A percentile compares a stretch with the other conserved stretches of the same genome.
Evolutionary conservation across 257 asterid species (phyloP).

Genomic region (Lavandula angustifolia): DNA sequence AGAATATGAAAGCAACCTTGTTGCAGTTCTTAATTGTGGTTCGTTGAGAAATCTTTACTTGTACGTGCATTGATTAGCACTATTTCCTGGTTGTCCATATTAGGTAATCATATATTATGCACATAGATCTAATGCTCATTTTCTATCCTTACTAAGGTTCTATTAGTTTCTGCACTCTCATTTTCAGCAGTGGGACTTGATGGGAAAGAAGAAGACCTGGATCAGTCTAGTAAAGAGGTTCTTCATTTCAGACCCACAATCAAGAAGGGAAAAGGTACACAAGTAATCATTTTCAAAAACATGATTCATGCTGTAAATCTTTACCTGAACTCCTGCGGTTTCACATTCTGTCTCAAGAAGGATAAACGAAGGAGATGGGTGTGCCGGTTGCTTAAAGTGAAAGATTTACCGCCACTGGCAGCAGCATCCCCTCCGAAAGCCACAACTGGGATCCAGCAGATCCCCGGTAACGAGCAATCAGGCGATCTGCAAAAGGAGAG

Average conservation of each 20-base stretch:
- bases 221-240: conserved; percentile 57
- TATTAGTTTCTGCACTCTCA: conserved; percentile 3
- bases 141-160: background rate
- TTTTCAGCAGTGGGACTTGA: conserved; percentile 28
- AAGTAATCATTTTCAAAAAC: background rate
- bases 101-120: conserved; percentile 25
- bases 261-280: conserved; percentile 66
- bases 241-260: conserved; percentile 58
- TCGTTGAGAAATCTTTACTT: conserved; percentile 28
- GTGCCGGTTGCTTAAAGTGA: conserved; percentile 51
- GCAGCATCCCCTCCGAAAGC: conserved; percentile 40
- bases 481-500: conserved; percentile 29
- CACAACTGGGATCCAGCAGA: conserved; percentile 14
- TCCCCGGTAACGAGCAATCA: conserved; percentile 22
- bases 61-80: conserved; percentile 32
- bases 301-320: background rate
- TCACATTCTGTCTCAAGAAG: conserved; percentile 34
- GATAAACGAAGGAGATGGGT: conserved; percentile 63
- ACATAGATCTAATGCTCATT: conserved; percentile 13
- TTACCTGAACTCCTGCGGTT: conserved; percentile 18
- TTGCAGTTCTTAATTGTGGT: conserved; percentile 25
- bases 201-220: conserved; percentile 82
- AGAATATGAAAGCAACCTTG: conserved; percentile 13
- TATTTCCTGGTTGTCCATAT: conserved; percentile 32
- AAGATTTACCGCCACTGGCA: conserved; percentile 40